Percentiles rank a stretch among this genome's conserved stretches.
Evolutionary conservation across 345 rosid genomes (phyloP).

Genomic region (Rhodomyrtus tomentosa): DNA sequence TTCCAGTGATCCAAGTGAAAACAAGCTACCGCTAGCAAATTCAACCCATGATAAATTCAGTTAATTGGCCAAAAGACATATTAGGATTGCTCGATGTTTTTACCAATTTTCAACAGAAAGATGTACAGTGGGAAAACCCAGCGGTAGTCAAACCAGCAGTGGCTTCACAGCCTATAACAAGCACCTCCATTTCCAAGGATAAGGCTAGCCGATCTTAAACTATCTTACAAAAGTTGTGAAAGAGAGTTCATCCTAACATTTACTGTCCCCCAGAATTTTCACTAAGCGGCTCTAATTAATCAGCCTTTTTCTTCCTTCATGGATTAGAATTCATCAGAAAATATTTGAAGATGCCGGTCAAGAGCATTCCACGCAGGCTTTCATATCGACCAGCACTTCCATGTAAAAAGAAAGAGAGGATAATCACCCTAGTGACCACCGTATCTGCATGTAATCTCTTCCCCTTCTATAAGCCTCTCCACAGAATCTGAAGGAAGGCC

Average conservation of each 20-base stretch:
- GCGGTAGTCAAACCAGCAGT: neutral
- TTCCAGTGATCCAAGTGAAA: neutral
- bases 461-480: conserved; percentile 67
- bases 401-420: neutral
- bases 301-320: neutral
- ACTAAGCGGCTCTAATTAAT: neutral
- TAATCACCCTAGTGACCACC: conserved; percentile 13
- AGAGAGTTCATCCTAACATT: neutral
- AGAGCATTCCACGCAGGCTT: neutral
- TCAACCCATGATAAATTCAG: neutral
- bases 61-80: neutral
- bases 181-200: neutral
- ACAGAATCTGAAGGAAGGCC: conserved; percentile 79
- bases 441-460: conserved; percentile 43
- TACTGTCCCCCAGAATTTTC: neutral
- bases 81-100: neutral
- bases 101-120: neutral
- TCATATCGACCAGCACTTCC: neutral
- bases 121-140: neutral
- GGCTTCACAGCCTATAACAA: neutral
- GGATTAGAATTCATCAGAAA: neutral
- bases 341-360: neutral
- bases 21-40: neutral
- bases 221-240: neutral
- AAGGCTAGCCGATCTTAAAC: neutral